Percentiles rank a stretch among this genome's conserved stretches.
phyloP scores from a whole-genome alignment of 192 early-diverging fungal genomes.

The Lobosporangium transversale region DNA sequence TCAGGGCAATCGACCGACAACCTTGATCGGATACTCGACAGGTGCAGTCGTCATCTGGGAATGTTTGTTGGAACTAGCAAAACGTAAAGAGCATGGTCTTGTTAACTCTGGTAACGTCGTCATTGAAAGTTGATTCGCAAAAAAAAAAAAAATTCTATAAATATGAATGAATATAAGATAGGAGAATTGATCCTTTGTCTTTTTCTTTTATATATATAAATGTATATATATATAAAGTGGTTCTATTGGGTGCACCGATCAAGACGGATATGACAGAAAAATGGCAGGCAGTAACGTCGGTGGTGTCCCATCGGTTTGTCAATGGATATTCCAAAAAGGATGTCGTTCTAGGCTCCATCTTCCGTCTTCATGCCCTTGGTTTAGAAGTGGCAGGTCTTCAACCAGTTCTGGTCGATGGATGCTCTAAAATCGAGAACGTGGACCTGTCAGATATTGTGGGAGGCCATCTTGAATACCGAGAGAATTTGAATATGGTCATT shows the following conservation, averaged over 20 bases:
- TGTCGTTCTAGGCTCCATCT: slow-evolving; percentile 62
- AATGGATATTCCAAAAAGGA: slow-evolving; percentile 67
- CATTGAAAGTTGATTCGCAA: too few species aligned
- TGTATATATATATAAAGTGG: too few species aligned
- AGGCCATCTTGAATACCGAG: slow-evolving; percentile 61
- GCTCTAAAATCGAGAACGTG: slow-evolving; percentile 58
- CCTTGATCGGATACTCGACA: slow-evolving; percentile 65
- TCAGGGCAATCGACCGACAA: slow-evolving; percentile 65
- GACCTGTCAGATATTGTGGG: slow-evolving; percentile 56
- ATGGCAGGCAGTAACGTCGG: slow-evolving; percentile 56
- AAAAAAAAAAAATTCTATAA: too few species aligned
- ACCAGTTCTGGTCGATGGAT: slow-evolving; percentile 32
- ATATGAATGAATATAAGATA: neutral
- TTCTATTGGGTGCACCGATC: slow-evolving; percentile 66
- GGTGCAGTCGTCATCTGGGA: slow-evolving; percentile 68
- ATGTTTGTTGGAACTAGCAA: slow-evolving; percentile 60
- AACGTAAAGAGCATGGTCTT: slow-evolving; percentile 52
- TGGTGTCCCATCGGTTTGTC: slow-evolving; percentile 59
- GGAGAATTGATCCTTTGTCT: neutral
- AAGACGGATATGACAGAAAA: slow-evolving; percentile 39
- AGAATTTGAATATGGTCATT: slow-evolving; percentile 49
- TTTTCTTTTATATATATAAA: slow-evolving; percentile 6
- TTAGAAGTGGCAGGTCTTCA: slow-evolving; percentile 57
- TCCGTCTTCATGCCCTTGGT: slow-evolving; percentile 60
- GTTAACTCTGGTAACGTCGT: slow-evolving; percentile 62